These are phyloP conservation scores for Lachancea sp. DNA, from an alignment of 805 yeast genomes.

Conservation along the genomic window DNA sequence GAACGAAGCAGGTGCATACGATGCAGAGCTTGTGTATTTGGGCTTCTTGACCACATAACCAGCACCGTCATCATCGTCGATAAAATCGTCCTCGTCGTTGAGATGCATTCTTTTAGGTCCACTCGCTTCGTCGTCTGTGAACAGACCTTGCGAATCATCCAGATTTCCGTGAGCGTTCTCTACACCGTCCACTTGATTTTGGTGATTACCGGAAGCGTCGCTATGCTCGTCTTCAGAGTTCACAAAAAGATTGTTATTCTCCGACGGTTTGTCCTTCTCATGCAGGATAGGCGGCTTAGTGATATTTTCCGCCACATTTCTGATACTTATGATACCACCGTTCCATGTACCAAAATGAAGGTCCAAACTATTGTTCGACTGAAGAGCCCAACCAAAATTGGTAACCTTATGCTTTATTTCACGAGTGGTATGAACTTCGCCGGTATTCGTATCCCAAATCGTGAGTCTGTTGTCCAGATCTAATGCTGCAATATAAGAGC, in stretches of 20 bases:
- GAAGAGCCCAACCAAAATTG: conserved; percentile 34
- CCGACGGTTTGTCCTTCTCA: conserved; percentile 7
- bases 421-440: conserved; percentile 28
- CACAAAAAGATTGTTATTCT: conserved; percentile 25
- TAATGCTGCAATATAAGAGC: conserved; percentile 52
- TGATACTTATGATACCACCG: conserved; percentile 36
- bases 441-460: conserved; percentile 48
- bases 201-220: conserved; percentile 3
- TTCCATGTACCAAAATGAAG: conserved; percentile 34
- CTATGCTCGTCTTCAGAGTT: conserved; percentile 31
- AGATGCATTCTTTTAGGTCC: conserved; percentile 25
- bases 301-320: conserved; percentile 19
- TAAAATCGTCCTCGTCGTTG: conserved; percentile 45
- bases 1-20: conserved; percentile 56
- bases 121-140: conserved; percentile 23
- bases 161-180: conserved; percentile 14
- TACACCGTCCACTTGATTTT: conserved; percentile 16
- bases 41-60: conserved; percentile 33
- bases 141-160: conserved; percentile 16
- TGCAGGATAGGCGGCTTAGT: not conserved
- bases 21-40: conserved; percentile 3
- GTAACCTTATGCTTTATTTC: conserved; percentile 22
- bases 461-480: conserved; percentile 45
- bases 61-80: conserved; percentile 59
- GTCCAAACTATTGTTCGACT: conserved; percentile 19